Evolutionary conservation across 1,139 yeast species (phyloP).

Genomic region (Candida neerlandica): DNA sequence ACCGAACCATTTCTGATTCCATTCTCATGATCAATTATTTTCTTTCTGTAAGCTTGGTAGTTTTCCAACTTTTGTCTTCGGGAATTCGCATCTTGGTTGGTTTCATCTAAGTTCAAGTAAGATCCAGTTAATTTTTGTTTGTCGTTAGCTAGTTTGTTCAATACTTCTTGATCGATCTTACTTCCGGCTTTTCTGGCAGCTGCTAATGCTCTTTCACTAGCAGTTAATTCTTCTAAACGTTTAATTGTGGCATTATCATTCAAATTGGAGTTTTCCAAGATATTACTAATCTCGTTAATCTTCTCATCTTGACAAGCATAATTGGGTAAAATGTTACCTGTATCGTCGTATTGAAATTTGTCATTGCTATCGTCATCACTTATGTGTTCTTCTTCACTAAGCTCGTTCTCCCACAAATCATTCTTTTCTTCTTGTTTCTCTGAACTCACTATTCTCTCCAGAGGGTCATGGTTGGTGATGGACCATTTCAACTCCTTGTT

Average conservation of each 20-base stretch:
- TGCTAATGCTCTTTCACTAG: conserved; percentile 61
- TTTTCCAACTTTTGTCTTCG: conserved; percentile 49
- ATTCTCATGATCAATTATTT: conserved; percentile 52
- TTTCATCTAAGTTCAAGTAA: conserved; percentile 33
- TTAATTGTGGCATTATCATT: conserved; percentile 46
- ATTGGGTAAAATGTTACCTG: conserved; percentile 62
- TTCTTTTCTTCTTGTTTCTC: conserved; percentile 16
- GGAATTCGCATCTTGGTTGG: conserved; percentile 51
- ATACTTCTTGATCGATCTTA: conserved; percentile 45
- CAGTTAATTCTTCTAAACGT: conserved; percentile 57
- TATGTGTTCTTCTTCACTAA: conserved; percentile 68
- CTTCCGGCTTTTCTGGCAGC: conserved; percentile 58
- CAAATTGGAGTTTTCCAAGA: conserved; percentile 47
- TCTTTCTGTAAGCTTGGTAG: conserved; percentile 53
- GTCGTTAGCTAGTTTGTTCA: conserved; percentile 41
- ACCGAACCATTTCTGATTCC: conserved; percentile 17
- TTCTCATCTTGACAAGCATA: conserved; percentile 54
- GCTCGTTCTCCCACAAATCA: conserved; percentile 39
- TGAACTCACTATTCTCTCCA: conserved; percentile 45
- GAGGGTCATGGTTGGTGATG: conserved; percentile 58
- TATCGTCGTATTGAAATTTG: conserved; percentile 63
- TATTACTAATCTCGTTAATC: conserved; percentile 44
- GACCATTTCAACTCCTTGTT: conserved; percentile 50
- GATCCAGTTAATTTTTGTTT: conserved; percentile 51
- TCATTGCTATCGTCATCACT: conserved; percentile 61